A percentile compares a stretch with the other conserved stretches of the same genome.
These are phyloP conservation scores for Boletus reticuloceps DNA, from an alignment of 768 basidiomycete genomes.

Conservation along the genomic window DNA sequence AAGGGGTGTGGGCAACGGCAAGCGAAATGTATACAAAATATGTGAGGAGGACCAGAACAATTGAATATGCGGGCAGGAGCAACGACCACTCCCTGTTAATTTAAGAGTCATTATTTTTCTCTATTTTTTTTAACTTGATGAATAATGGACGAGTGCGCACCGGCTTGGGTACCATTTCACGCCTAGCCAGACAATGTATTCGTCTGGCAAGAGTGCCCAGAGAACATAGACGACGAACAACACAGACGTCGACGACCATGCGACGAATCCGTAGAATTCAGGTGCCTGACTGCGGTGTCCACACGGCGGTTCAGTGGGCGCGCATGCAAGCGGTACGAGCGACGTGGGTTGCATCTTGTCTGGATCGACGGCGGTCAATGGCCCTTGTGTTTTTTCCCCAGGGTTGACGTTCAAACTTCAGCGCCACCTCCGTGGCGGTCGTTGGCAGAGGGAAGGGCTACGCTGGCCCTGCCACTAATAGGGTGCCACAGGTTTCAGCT, in stretches of 20 bases:
- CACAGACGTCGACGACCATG: conserved; percentile 74
- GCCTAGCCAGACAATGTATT: conserved; percentile 61
- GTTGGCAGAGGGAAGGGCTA: not conserved
- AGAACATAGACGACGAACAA: conserved; percentile 68
- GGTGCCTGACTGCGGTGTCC: conserved; percentile 65
- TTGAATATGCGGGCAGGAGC: conserved; percentile 74
- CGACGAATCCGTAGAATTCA: conserved; percentile 91
- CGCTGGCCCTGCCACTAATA: too few species aligned
- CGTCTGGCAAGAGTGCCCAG: conserved; percentile 80
- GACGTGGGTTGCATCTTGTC: conserved; percentile 33
- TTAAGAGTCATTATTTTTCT: not conserved
- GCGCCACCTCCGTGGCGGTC: conserved; percentile 21
- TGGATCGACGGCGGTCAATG: too few species aligned
- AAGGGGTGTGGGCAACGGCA: conserved; percentile 68
- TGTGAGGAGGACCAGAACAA: conserved; percentile 67
- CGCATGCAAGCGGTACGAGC: conserved; percentile 43
- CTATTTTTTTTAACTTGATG: not conserved
- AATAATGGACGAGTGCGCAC: conserved; percentile 39
- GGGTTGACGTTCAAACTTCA: conserved; percentile 14
- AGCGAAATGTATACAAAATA: conserved; percentile 77
- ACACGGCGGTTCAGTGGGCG: conserved; percentile 36
- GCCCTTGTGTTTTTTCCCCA: too few species aligned
- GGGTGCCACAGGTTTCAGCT: too few species aligned
- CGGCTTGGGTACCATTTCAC: conserved; percentile 87
- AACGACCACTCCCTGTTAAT: conserved; percentile 76